Base-by-base conservation (phyloP, 106 monocot genomes). In the Dendrobium huoshanense region DNA sequence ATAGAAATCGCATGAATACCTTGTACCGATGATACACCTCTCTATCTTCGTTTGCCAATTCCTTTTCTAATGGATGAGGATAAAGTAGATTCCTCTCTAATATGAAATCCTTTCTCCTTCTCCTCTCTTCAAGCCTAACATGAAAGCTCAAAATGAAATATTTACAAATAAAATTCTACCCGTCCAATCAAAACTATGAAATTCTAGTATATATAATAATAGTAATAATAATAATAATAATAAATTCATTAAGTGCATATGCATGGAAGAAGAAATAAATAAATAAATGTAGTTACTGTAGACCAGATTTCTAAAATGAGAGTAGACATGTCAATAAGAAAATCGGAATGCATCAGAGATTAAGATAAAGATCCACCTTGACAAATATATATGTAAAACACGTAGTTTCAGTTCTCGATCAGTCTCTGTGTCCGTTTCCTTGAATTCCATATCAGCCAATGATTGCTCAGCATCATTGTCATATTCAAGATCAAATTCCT, bases 361-460 rank as follows among this genome's bases (percentile, higher is more conserved):
- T 4, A 16, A 15, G 9, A 74, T 43, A 11, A 75, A 41, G 19
- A 80, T 72, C 20, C 18, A 94, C 97, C 98, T 92, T 68, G 92
- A 92, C 24, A 88, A 82, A 73, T 98, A 95, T 80, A 92, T 92
- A 24, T 77, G 90, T 2, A 98, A 79, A 1, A 98, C 87, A 8
- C 98, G 81, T 18, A 98, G 79, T 80, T 98, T 98, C 76, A 98
- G 70, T 77, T 92, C 91, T 20, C 92, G 80, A 45, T 98, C 98
- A 75, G 87, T 83, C 75, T 98, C 98, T 9, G 92, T 78, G 75
- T 98, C 98, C 44, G 84, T 93, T 81, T 98, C 95, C 84, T 95
- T 98, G 78, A 98, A 98, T 49, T 98, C 98, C 98, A 98, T 98
- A 81, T 98, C 98, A 76, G 98, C 98, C 33, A 95, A 81, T 80